Evolutionary conservation across 495 filamentous ascomycete species (phyloP).

Genomic region (Recurvomyces mirabilis): DNA sequence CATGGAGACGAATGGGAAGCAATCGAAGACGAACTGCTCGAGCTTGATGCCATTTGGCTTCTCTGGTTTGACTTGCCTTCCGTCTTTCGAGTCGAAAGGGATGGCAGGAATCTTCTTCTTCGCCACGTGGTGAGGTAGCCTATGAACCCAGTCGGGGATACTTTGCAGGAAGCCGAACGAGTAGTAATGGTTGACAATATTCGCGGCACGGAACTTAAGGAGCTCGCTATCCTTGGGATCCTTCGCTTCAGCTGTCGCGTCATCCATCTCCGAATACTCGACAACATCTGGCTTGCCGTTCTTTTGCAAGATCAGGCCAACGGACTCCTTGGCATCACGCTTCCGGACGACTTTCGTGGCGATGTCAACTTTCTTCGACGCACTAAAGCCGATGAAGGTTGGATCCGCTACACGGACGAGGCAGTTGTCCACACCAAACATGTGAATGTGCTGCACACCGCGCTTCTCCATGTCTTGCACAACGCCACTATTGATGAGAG

Average conservation of each 20-base stretch:
- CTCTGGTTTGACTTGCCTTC: conserved; percentile 71
- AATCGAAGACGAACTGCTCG: conserved; percentile 98
- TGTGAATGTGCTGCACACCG: conserved; percentile 90
- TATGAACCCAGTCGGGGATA: conserved; percentile 74
- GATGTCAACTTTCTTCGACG: conserved; percentile 82
- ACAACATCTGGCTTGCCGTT: conserved; percentile 97
- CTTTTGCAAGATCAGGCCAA: conserved; percentile 86
- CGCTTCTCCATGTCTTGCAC: conserved; percentile 80
- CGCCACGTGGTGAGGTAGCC: conserved; percentile 88
- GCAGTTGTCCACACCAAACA: conserved; percentile 98
- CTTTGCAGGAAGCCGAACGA: conserved; percentile 83
- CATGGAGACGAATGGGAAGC: conserved; percentile 81
- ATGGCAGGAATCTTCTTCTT: conserved; percentile 95
- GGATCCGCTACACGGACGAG: conserved; percentile 96
- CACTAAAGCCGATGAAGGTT: conserved; percentile 87
- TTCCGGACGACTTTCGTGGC: conserved; percentile 98
- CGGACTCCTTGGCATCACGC: conserved; percentile 91
- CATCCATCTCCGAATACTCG: conserved; percentile 96
- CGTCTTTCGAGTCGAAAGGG: conserved; percentile 49
- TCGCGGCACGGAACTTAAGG: conserved; percentile 92
- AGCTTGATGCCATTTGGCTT: conserved; percentile 98
- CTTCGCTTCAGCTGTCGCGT: conserved; percentile 71
- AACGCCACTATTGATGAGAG: conserved; percentile 68
- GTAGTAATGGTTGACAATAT: conserved; percentile 99
- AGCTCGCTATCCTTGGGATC: conserved; percentile 73